Conservation (phyloP, 169 alveolate genomes). For the Sarcocystis neurona region DNA sequence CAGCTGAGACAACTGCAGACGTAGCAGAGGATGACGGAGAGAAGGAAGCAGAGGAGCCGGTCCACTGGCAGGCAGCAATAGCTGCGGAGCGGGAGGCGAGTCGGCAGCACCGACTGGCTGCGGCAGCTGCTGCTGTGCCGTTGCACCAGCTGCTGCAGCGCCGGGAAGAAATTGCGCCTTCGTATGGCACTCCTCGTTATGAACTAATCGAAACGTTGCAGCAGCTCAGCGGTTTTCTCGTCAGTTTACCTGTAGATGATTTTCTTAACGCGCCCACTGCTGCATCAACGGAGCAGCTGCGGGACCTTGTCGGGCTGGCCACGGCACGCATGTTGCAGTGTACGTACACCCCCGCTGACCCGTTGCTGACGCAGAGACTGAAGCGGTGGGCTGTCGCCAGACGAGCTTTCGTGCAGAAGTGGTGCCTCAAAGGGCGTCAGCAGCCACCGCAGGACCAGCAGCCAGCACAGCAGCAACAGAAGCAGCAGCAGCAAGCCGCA, state of each 20-base stretch:
- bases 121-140: not conserved
- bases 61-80: too few species aligned
- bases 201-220: not conserved
- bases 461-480: too few species aligned
- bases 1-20: too few species aligned
- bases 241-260: slow-evolving; percentile 7
- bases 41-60: too few species aligned
- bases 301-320: slow-evolving; percentile 13
- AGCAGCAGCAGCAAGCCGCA: too few species aligned
- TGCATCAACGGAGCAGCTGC: not conserved
- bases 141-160: not conserved
- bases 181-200: slow-evolving; percentile 9
- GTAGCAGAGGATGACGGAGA: too few species aligned
- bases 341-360: not conserved
- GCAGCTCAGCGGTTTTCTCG: not conserved
- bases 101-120: not conserved
- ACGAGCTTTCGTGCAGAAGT: too few species aligned
- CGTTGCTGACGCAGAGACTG: not conserved
- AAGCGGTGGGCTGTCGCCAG: not conserved
- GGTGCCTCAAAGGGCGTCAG: too few species aligned
- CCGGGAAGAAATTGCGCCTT: not conserved
- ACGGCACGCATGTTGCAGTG: slow-evolving; percentile 39
- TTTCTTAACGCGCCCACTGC: slow-evolving; percentile 26
- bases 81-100: too few species aligned
- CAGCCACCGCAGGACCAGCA: too few species aligned